These are phyloP conservation scores for Datura wrightii DNA, from an alignment of 257 asterid genomes.

Conservation along the genomic window DNA sequence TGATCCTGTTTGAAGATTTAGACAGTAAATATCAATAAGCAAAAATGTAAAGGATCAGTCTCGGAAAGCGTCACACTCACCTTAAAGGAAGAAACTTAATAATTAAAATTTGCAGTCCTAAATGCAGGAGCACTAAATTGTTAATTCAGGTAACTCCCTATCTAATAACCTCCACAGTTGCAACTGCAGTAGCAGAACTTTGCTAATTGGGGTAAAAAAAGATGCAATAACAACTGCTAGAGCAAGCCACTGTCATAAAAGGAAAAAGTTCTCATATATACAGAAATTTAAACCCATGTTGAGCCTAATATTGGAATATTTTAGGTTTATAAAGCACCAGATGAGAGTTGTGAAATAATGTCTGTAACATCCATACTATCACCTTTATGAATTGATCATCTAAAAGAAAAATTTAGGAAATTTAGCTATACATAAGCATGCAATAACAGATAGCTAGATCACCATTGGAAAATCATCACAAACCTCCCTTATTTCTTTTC, in stretches of 20 bases:
- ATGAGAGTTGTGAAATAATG: background rate
- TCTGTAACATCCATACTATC: background rate
- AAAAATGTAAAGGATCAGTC: background rate
- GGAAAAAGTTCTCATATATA: background rate
- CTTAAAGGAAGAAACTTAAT: too few relatives aligned
- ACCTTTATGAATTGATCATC: background rate
- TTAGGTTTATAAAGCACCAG: background rate
- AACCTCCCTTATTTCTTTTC: too few relatives aligned
- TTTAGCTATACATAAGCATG: background rate
- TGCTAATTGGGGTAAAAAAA: background rate
- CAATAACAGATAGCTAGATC: background rate
- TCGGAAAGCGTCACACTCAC: too few relatives aligned
- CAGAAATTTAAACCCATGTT: background rate
- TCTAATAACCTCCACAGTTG: background rate
- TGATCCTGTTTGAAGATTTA: slow-evolving; percentile 66
- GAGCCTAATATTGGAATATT: background rate
- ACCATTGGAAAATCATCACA: too few relatives aligned
- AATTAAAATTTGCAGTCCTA: background rate
- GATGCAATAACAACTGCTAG: background rate
- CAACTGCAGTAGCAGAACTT: background rate
- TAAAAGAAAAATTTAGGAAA: background rate
- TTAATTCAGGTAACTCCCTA: background rate
- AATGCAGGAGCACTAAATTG: background rate
- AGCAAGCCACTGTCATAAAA: slow-evolving; percentile 2
- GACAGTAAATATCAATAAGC: slow-evolving; percentile 22